These are phyloP conservation scores for Candida sonorensis DNA, from an alignment of 805 yeast genomes.

Conservation along the genomic window DNA sequence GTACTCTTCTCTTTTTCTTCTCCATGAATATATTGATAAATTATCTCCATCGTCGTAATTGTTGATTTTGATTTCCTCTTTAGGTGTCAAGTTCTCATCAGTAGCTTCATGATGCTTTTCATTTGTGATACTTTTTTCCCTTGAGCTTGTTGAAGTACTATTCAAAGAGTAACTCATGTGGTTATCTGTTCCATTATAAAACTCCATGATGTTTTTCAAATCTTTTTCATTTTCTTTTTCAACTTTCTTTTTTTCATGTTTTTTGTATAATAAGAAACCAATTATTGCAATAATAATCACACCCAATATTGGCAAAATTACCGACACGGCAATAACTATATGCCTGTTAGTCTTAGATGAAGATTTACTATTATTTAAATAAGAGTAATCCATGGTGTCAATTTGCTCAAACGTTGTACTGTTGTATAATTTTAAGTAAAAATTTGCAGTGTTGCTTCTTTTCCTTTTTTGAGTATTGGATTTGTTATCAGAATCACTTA, in stretches of 20 bases:
- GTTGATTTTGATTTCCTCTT: conserved; percentile 20
- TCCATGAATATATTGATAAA: conserved; percentile 47
- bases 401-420: conserved; percentile 30
- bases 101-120: too few relatives aligned
- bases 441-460: conserved; percentile 21
- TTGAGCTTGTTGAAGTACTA: conserved; percentile 4
- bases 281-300: conserved; percentile 28
- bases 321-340: conserved; percentile 40
- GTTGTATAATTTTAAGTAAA: conserved; percentile 36
- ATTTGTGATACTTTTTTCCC: too few relatives aligned
- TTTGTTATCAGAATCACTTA: conserved; percentile 11
- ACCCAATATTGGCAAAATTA: conserved; percentile 35
- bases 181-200: conserved; percentile 21
- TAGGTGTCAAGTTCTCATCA: too few relatives aligned
- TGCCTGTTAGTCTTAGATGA: conserved; percentile 14
- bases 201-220: conserved; percentile 26
- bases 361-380: conserved; percentile 8
- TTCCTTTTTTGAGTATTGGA: conserved; percentile 1
- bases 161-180: conserved; percentile 18
- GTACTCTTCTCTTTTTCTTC: conserved; percentile 40
- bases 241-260: conserved; percentile 19
- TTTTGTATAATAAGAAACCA: conserved; percentile 22
- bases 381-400: conserved; percentile 25
- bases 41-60: conserved; percentile 33
- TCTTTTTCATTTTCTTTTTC: conserved; percentile 24